Evolutionary conservation across 345 rosid species (phyloP), one percentile per base, ranked within the genome.

Genomic region (Eucalyptus sp.): DNA sequence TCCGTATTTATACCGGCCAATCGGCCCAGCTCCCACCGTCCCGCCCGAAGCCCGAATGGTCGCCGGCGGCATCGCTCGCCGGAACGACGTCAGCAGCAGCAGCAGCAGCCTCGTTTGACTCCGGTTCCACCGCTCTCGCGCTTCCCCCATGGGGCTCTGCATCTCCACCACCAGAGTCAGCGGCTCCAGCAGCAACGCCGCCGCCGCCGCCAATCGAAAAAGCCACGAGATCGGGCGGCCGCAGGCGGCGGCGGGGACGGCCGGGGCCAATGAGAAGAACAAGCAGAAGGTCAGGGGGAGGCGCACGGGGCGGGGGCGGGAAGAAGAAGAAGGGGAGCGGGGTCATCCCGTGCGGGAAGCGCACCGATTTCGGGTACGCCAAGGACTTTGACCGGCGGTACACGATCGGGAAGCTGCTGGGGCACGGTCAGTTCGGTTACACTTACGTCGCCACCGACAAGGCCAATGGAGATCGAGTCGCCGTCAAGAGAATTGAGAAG

Each of bases 341-440:
- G 88, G 86, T 90, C 87, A 92, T 97, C 66, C 95, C 99, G 2
- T 95, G 92, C 58, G 98, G 98, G 3, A 96, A 94, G 87, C 92
- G 97, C 18, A 92, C 96, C 14, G 98, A 95, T 92, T 97, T 97
- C 79, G 99, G 97, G 31, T 97, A 97, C 89, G 92, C 91, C 46
- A 97, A 95, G 92, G 96, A 96, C 94, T 97, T 97, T 86, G 96
- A 94, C 86, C 88, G 89, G 52, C 92, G 96, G 50, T 96, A 95
- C 90, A 90, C 93, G 76, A 94, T 95, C 85, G 99, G 99, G 31
- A 95, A 95, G 86, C 91, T 97, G 90, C 89, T 97, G 85, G 99
- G 99, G 87, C 99, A 97, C 89, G 99, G 99, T 27, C 99, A 97
- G 88, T 97, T 97, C 86, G 98, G 99, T 68, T 97, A 97, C 80